Base-by-base conservation (phyloP, 441 rosid genomes). In the Gossypium davidsonii region DNA sequence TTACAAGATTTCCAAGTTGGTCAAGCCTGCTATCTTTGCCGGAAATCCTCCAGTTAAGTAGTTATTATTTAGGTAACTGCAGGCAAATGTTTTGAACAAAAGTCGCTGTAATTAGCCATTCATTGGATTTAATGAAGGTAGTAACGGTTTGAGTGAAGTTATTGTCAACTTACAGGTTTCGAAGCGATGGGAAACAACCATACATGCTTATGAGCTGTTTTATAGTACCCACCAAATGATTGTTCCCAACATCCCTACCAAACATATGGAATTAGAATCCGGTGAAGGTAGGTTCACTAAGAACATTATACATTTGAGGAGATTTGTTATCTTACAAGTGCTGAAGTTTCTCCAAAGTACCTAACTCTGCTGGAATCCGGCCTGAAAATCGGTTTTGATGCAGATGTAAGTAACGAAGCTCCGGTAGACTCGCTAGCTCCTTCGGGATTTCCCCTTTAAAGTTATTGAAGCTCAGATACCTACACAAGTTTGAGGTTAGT, bases 371-470 rank as follows among this genome's bases (percentile, higher is more conserved):
- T 62, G 98, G 98, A 73, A 92, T 87, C 67, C 97, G 82, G 53
- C 98, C 98, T 34, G 83, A 76, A 67, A 94, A 88, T 71, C 97
- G 94, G 77, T 94, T 94, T 79, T 92, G 92, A 73, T 94, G 98
- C 72, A 94, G 87, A 69, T 92, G 88, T 18, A 94, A 90, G 78
- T 89, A 92, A 7, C 94, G 91, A 65, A 92, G 98, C 76, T 89
- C 96, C 0, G 96, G 96, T 56, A 94, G 91, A 79, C 80, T 89
- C 28, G 96, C 97, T 48, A 94, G 83, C 82, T 94, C 98, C 79
- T 79, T 90, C 1, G 97, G 97, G 69, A 94, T 94, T 84, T 94
- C 97, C 70, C 98, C 98, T 77, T 92, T 94, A 73, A 94, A 92
- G 76, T 78, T 90, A 71, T 92, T 94, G 85, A 94, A 94, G 83